Evolutionary conservation across 2,329 filamentous ascomycete species (phyloP), one percentile per base, ranked within the genome.

Genomic region (Aspergillus pseudoviridinutans): DNA sequence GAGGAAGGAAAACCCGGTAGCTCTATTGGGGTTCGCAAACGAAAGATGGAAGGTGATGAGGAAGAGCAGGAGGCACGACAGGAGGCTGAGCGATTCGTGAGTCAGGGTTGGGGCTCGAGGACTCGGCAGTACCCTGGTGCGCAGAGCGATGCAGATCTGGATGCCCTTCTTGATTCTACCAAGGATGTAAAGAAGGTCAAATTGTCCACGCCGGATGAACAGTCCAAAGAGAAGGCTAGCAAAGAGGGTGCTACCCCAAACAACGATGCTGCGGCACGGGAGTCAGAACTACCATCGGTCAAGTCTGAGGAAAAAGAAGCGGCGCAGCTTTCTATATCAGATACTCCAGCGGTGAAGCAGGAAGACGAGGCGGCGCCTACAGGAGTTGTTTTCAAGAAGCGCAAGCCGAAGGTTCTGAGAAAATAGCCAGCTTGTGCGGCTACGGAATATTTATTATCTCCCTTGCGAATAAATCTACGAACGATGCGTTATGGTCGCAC

Each of bases 371-470:
- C 70, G 32, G 54, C 59, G 22, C 60, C 58, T 4, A 55, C 69
- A 4, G 73, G 71, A 3, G 70, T 79, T 44, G 64, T 80, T 24
- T 80, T 80, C 70, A 80, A 80, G 63, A 80, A 79, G 61, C 77
- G 78, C 61, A 80, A 78, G 61, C 71, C 76, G 2, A 80, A 79
- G 65, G 64, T 70, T 51, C 71, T 72, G 64, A 75, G 71, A 64
- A 74, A 73, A 68, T 76, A 66, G 60, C 44, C 22, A 38, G 25
- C 24, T 27, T 29, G 35, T 24, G 29, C 20, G 17, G 32, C 22
- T 1, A 4, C 22, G 7, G 22, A 22, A 20, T 22, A 47, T 14
- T 7, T 47, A 24, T 25, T 4, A 47, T 25, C 44, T 24, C 27
- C 10, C 44, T 17, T 47, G 32, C 14, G 32, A 6, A 38, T 2